Percentiles rank a stretch among this genome's conserved stretches.
These are phyloP conservation scores for Panaeolus papilionaceus DNA, from an alignment of 768 basidiomycete genomes.

Conservation along the genomic window DNA sequence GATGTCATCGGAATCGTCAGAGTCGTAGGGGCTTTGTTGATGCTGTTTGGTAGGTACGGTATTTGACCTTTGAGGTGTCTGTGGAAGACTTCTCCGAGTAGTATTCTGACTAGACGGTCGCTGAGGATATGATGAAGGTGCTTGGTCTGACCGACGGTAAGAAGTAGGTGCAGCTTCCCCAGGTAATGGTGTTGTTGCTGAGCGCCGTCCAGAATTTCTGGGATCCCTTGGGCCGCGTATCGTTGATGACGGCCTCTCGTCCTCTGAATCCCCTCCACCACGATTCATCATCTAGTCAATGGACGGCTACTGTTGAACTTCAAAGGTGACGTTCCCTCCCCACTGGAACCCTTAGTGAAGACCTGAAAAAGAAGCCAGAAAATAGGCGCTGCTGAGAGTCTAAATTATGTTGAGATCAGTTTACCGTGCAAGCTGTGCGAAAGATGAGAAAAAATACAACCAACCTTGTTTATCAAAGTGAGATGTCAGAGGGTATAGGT, in stretches of 20 bases:
- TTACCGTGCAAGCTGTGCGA: neutral
- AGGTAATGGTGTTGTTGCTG: neutral
- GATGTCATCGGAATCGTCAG: slow-evolving; percentile 10
- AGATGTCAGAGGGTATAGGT: slow-evolving; percentile 1
- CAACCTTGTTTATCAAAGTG: neutral
- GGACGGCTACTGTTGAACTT: neutral
- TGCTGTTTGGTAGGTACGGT: neutral
- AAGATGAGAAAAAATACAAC: neutral
- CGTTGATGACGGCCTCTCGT: slow-evolving; percentile 5
- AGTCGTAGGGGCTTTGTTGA: neutral
- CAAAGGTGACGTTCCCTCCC: neutral
- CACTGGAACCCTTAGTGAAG: neutral
- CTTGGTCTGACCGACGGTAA: slow-evolving; percentile 11
- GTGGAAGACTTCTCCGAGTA: neutral
- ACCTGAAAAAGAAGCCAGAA: neutral
- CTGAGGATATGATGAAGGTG: neutral
- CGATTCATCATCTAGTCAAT: neutral
- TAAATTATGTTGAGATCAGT: neutral
- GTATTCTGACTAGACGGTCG: slow-evolving; percentile 4
- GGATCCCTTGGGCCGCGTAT: slow-evolving; percentile 12
- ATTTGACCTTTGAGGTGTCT: slow-evolving; percentile 1
- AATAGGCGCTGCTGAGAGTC: slow-evolving; percentile 10
- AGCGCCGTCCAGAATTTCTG: slow-evolving; percentile 4
- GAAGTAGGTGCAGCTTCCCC: neutral
- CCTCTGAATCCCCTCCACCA: slow-evolving; percentile 13